Conservation (phyloP, 2,329 filamentous ascomycete genomes). For the Scedosporium minutisporum region DNA sequence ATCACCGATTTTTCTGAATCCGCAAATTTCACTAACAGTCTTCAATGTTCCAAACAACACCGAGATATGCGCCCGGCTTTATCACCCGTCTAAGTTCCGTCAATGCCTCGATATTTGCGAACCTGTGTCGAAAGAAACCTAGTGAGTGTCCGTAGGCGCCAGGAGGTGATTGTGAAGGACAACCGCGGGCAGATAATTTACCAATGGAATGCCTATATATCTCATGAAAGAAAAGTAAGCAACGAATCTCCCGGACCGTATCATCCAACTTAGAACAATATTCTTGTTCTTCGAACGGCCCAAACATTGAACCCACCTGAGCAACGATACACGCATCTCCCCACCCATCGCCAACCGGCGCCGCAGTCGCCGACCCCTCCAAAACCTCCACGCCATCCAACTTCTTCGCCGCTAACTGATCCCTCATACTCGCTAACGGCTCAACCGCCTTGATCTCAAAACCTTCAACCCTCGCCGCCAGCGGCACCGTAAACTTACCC, state of each 20-base stretch:
- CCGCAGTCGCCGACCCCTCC: slow-evolving; percentile 47
- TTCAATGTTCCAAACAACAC: slow-evolving; percentile 66
- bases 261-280: neutral
- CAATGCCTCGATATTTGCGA: slow-evolving; percentile 53
- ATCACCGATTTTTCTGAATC: neutral
- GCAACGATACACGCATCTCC: slow-evolving; percentile 58
- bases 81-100: slow-evolving; percentile 59
- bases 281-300: neutral
- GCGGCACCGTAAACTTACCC: slow-evolving; percentile 58
- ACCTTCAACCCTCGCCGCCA: slow-evolving; percentile 47
- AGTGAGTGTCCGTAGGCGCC: neutral
- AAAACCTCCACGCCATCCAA: slow-evolving; percentile 44
- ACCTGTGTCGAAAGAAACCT: slow-evolving; percentile 36
- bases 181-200: slow-evolving; percentile 17
- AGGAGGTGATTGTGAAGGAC: no score
- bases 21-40: slow-evolving; percentile 42
- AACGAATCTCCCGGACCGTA: slow-evolving; percentile 1
- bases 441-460: slow-evolving; percentile 55
- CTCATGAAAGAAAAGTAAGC: slow-evolving; percentile 2
- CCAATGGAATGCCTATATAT: slow-evolving; percentile 44
- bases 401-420: slow-evolving; percentile 47
- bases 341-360: slow-evolving; percentile 46
- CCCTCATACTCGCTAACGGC: slow-evolving; percentile 56
- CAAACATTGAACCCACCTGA: slow-evolving; percentile 42
- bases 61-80: slow-evolving; percentile 49